Evolutionary conservation across 768 basidiomycete species (phyloP), one percentile per base, ranked within the genome.

Genomic region (Filobasidium wieringae): DNA sequence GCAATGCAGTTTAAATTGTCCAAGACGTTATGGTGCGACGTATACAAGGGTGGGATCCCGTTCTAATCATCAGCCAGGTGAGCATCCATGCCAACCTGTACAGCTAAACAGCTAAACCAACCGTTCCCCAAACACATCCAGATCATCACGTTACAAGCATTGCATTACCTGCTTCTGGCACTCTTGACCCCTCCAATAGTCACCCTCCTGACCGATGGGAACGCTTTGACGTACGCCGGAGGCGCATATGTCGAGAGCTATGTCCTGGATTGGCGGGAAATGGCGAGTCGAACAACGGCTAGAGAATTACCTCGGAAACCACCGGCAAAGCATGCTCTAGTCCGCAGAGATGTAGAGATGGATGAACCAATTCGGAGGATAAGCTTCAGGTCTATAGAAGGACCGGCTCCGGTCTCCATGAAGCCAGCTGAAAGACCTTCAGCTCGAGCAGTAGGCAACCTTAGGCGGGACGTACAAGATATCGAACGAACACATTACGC

Each of bases 251-350:
- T 67, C 14, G 66, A 70, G 15, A 59, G 62, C 9, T 71, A 71
- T 47, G 77, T 97, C 34, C 89, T 99, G 84, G 92, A 97, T 75
- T 99, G 95, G 95, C 80, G 90, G 45, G 87, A 96, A 73, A 85
- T 99, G 82, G 86, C 91, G 0, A 87, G 89, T 4, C 76, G 81
- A 52, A 82, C 87, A 3, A 91, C 90, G 0, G 82, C 22, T 6
- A 51, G 36, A 6, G 31, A 22, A 29, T 22, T 57, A n/a, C 56
- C 56, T 14, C 34, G 56, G 11, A 17, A 37, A 11, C 56, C 56
- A 22, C 56, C 56, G 34, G 22, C 26, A 19, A 31, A 30, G 40
- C 12, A n/a, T 24, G 11, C 19, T 19, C 29, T 47, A 6, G 14
- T 12, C 41, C 8, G 41, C 15, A 8, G 43, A 47, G 22, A 24